A percentile compares a stretch with the other conserved stretches of the same genome.
Conservation (phyloP, 345 rosid genomes). For the Geranium rotundifolium region DNA sequence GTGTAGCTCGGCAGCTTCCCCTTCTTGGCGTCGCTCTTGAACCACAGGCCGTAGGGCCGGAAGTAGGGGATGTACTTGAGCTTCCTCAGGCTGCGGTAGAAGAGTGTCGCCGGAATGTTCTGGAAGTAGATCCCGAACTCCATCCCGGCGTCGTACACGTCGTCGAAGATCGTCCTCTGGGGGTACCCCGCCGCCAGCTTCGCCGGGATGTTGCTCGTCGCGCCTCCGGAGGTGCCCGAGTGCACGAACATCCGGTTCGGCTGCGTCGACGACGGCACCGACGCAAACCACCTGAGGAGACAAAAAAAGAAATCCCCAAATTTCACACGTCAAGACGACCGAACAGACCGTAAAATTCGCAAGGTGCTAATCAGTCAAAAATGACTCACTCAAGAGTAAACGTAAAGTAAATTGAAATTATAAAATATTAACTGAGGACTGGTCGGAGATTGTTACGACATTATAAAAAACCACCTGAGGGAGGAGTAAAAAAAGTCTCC, state of each 20-base stretch:
- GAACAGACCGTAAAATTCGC: too few relatives aligned
- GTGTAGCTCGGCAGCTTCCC: constrained; percentile 63
- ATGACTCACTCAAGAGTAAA: too few relatives aligned
- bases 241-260: constrained; percentile 78
- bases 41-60: constrained; percentile 32
- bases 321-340: too few relatives aligned
- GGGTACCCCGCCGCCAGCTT: constrained; percentile 58
- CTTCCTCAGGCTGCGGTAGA: constrained; percentile 62
- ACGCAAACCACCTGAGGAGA: constrained; percentile 84
- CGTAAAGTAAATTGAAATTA: too few relatives aligned
- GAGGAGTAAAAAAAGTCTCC: too few relatives aligned
- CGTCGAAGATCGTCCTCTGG: constrained; percentile 73
- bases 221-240: constrained; percentile 66
- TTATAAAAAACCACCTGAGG: too few relatives aligned
- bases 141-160: constrained; percentile 36
- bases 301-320: too few relatives aligned
- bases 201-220: constrained; percentile 66
- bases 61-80: constrained; percentile 45
- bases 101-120: constrained; percentile 71
- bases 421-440: too few relatives aligned
- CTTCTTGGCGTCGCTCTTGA: constrained; percentile 37
- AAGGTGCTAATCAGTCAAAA: too few relatives aligned
- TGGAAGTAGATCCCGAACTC: constrained; percentile 77
- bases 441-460: too few relatives aligned
- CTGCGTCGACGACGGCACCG: constrained; percentile 80